A percentile compares a stretch with the other conserved stretches of the same genome.
Conservation (phyloP, 73 alveolate species). For the Paramecium biaurelia region DNA sequence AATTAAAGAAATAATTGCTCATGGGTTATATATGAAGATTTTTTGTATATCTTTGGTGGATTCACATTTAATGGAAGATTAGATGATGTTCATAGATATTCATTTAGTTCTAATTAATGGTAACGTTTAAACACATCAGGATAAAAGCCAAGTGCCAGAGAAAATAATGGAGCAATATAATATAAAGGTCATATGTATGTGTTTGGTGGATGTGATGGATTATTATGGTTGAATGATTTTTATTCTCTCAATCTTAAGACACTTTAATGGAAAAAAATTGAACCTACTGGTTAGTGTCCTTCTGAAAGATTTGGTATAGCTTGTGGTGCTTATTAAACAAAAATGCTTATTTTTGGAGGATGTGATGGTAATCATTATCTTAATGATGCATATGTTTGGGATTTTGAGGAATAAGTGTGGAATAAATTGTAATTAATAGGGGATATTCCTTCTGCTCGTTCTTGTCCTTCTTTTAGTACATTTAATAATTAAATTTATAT, state of each 20-base stretch:
- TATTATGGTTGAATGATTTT: conserved; percentile 90
- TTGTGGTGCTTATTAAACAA: conserved; percentile 44
- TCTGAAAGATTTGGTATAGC: conserved; percentile 64
- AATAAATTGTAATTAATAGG: conserved; percentile 47
- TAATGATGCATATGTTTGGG: conserved; percentile 53
- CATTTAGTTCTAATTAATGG: conserved; percentile 45
- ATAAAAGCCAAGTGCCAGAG: conserved; percentile 52
- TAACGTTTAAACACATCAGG: conserved; percentile 20
- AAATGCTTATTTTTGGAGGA: conserved; percentile 60
- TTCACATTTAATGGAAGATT: conserved; percentile 62
- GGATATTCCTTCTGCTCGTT: conserved; percentile 52
- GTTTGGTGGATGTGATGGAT: conserved; percentile 98
- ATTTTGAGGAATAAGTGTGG: conserved; percentile 33
- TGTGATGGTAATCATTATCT: conserved; percentile 51
- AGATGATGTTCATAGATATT: conserved; percentile 48
- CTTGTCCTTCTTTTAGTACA: conserved; percentile 55
- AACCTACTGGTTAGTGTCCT: conserved; percentile 49
- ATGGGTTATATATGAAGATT: conserved; percentile 53
- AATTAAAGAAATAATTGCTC: conserved; percentile 50
- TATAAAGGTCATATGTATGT: conserved; percentile 90
- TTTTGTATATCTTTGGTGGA: conserved; percentile 61
- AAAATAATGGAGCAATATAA: conserved; percentile 84
- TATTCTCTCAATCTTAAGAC: conserved; percentile 86
- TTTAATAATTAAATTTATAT: conserved; percentile 60
- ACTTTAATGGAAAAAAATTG: conserved; percentile 70